Evolutionary conservation across 306 rosid genomes (phyloP).

Genomic region (Citrullus colocynthis): DNA sequence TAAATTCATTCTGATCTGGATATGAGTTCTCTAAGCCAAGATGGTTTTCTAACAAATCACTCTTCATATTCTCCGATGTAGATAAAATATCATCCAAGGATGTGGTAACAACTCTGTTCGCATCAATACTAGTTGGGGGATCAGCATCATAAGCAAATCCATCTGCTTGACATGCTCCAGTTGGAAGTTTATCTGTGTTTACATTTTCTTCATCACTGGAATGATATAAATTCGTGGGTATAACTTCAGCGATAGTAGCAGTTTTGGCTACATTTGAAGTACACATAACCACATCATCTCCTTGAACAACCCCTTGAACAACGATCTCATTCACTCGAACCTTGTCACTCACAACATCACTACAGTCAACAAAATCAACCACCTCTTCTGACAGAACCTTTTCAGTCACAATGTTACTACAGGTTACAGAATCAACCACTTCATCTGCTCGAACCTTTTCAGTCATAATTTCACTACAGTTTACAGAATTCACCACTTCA

Average conservation of each 20-base stretch:
- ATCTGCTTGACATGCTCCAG: constrained; percentile 15
- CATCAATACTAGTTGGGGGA: constrained; percentile 13
- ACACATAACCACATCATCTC: neutral
- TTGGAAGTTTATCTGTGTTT: constrained; percentile 16
- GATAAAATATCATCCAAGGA: constrained; percentile 24
- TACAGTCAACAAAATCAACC: constrained; percentile 11
- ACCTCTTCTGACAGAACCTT: neutral
- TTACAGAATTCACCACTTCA: constrained; percentile 9
- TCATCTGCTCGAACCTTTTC: neutral
- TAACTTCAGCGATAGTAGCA: constrained; percentile 12
- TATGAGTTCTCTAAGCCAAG: constrained; percentile 16
- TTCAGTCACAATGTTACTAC: neutral
- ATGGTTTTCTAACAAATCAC: constrained; percentile 21
- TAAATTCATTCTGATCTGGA: constrained; percentile 21
- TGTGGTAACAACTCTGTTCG: constrained; percentile 13
- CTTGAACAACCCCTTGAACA: constrained; percentile 13
- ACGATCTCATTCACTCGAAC: constrained; percentile 14
- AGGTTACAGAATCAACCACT: neutral
- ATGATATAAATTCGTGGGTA: constrained; percentile 12
- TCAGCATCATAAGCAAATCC: constrained; percentile 17
- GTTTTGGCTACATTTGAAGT: constrained; percentile 4
- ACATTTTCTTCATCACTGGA: constrained; percentile 9
- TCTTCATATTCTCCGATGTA: constrained; percentile 17
- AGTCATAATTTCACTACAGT: neutral
- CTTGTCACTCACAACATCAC: constrained; percentile 13